A percentile compares a stretch with the other conserved stretches of the same genome.
Evolutionary conservation across 768 basidiomycete species (phyloP).

Genomic region (Boletus subparvulus): DNA sequence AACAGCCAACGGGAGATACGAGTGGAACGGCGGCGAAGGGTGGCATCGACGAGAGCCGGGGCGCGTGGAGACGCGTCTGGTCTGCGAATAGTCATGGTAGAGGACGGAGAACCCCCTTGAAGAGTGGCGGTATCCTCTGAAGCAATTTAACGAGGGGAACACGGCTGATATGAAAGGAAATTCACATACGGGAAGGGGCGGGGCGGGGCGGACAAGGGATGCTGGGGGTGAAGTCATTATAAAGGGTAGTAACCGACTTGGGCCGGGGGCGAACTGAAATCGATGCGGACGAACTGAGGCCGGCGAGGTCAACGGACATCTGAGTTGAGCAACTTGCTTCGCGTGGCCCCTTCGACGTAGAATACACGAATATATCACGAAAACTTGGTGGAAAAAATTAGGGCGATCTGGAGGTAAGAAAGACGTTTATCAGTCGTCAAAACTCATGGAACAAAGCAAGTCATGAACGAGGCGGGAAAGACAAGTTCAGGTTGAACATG

Average conservation of each 20-base stretch:
- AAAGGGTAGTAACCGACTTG: constrained; percentile 15
- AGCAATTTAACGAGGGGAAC: constrained; percentile 34
- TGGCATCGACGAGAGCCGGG: constrained; percentile 8
- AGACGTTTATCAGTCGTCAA: constrained; percentile 29
- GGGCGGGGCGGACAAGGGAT: not conserved
- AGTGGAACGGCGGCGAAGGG: constrained; percentile 38
- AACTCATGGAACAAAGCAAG: constrained; percentile 32
- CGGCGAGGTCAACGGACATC: constrained; percentile 27
- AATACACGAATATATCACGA: constrained; percentile 19
- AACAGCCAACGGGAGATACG: constrained; percentile 46
- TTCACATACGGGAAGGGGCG: constrained; percentile 21
- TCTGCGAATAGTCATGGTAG: constrained; percentile 30
- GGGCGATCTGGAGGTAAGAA: constrained; percentile 10
- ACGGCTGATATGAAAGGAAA: constrained; percentile 25
- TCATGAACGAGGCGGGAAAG: constrained; percentile 25
- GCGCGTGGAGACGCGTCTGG: constrained; percentile 25
- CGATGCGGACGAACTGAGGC: constrained; percentile 17
- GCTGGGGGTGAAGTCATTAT: constrained; percentile 20
- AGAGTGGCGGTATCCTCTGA: constrained; percentile 15
- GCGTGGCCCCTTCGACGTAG: constrained; percentile 1
- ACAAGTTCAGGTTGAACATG: constrained; percentile 24
- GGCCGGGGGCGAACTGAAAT: constrained; percentile 9
- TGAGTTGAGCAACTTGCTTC: not conserved
- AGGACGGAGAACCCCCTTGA: constrained; percentile 29
- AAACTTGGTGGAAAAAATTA: constrained; percentile 6